Percentiles rank a stretch among this genome's conserved stretches.
Conservation (phyloP, 495 filamentous ascomycete genomes). For the Tuber borchii region DNA sequence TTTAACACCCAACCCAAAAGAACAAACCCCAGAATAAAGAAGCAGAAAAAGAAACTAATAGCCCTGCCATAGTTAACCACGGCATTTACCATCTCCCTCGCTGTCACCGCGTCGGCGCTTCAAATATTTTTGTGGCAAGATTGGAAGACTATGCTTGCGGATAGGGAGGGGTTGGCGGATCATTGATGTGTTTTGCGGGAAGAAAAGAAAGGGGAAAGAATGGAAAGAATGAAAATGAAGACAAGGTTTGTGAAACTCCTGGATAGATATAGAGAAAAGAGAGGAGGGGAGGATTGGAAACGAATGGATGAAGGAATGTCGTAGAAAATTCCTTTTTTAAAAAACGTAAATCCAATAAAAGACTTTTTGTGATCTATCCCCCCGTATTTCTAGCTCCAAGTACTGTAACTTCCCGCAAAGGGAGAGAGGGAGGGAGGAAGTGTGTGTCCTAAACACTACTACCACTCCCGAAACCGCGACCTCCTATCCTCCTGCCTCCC, state of each 20-base stretch:
- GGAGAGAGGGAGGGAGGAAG: background rate
- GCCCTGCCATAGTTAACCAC: background rate
- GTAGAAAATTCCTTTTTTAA: background rate
- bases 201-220: background rate
- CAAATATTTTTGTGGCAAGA: background rate
- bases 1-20: background rate
- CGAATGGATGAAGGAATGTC: background rate
- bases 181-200: background rate
- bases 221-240: background rate
- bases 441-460: background rate
- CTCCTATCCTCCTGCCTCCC: conserved; percentile 31
- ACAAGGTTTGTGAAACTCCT: background rate
- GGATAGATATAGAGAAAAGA: background rate
- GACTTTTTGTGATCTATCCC: background rate
- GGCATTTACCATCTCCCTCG: background rate
- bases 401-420: background rate
- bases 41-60: background rate
- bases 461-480: conserved; percentile 26
- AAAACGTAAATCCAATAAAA: background rate
- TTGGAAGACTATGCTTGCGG: background rate
- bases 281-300: background rate
- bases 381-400: background rate
- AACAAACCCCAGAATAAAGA: background rate
- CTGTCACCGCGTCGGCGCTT: background rate
- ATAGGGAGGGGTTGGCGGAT: background rate